Evolutionary conservation across 1,284 basidiomycete species (phyloP).

Genomic region (Moesziomyces aphidis): DNA sequence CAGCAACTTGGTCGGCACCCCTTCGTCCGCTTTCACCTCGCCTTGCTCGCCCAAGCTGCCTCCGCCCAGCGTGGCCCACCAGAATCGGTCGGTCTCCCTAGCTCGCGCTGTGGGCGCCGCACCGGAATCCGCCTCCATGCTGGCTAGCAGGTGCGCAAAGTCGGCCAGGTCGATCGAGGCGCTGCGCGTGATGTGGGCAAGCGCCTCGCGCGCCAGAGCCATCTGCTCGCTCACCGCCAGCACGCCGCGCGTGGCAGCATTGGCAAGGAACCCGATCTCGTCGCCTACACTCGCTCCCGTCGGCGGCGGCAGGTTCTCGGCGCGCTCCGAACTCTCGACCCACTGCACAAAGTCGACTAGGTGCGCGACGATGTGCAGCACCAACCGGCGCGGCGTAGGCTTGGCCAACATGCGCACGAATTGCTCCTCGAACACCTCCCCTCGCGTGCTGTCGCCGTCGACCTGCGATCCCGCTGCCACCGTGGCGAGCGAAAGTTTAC

Average conservation of each 20-base stretch:
- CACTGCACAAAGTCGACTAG: conserved; percentile 44
- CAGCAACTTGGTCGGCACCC: conserved; percentile 20
- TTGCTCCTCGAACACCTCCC: conserved; percentile 12
- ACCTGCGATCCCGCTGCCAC: neutral
- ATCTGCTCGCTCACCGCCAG: conserved; percentile 47
- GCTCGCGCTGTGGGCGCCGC: conserved; percentile 1
- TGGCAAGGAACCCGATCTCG: conserved; percentile 14
- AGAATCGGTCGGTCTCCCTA: conserved; percentile 24
- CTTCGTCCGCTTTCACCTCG: conserved; percentile 10
- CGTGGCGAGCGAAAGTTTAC: conserved; percentile 22
- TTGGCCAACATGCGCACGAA: conserved; percentile 37
- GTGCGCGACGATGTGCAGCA: conserved; percentile 27
- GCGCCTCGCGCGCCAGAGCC: conserved; percentile 36
- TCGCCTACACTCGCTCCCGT: conserved; percentile 5
- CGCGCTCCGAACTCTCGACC: conserved; percentile 26
- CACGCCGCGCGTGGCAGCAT: conserved; percentile 5
- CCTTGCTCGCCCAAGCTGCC: neutral
- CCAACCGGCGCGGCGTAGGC: conserved; percentile 32
- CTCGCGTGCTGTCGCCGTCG: neutral
- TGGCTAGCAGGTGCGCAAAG: conserved; percentile 26
- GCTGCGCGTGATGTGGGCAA: conserved; percentile 15
- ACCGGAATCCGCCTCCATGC: conserved; percentile 14
- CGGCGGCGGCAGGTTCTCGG: conserved; percentile 36
- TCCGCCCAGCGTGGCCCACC: conserved; percentile 30
- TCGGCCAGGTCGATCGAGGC: conserved; percentile 24